Conservation (phyloP, 2,329 filamentous ascomycete genomes). For the Zopfia rhizophila region DNA sequence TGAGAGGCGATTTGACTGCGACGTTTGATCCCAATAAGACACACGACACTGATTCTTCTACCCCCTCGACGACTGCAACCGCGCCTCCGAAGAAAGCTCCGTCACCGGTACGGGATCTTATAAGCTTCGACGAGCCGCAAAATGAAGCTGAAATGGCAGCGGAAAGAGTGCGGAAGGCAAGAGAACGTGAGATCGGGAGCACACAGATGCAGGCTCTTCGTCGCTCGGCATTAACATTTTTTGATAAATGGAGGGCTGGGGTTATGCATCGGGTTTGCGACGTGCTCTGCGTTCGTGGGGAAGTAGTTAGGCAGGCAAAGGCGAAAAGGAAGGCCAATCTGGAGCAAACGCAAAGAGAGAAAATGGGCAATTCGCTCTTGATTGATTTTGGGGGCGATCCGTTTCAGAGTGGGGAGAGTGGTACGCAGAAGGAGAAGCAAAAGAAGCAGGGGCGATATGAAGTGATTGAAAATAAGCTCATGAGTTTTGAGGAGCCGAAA, state of each 20-base stretch:
- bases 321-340: slow-evolving; percentile 31
- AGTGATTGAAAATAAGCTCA: slow-evolving; percentile 49
- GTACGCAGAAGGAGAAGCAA: slow-evolving; percentile 1
- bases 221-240: slow-evolving; percentile 74
- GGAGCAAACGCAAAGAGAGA: slow-evolving; percentile 30
- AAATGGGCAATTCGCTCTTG: slow-evolving; percentile 34
- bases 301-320: slow-evolving; percentile 49
- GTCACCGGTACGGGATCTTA: slow-evolving; percentile 32
- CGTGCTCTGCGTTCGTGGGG: slow-evolving; percentile 56
- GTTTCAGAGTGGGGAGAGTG: slow-evolving; percentile 24
- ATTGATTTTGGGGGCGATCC: slow-evolving; percentile 42
- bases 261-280: slow-evolving; percentile 77
- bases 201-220: slow-evolving; percentile 71
- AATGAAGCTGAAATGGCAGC: slow-evolving; percentile 35
- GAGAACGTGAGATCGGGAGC: slow-evolving; percentile 60
- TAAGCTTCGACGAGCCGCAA: slow-evolving; percentile 41
- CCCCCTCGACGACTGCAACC: slow-evolving; percentile 3
- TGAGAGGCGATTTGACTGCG: slow-evolving; percentile 48
- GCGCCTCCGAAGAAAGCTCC: slow-evolving; percentile 10
- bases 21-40: slow-evolving; percentile 39
- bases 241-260: slow-evolving; percentile 80
- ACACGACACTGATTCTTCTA: slow-evolving; percentile 21
- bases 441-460: slow-evolving; percentile 36
- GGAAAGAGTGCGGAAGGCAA: slow-evolving; percentile 33
- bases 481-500: slow-evolving; percentile 56